phyloP scores from a whole-genome alignment of 2,329 filamentous ascomycete genomes.

The Colletotrichum noveboracense region DNA sequence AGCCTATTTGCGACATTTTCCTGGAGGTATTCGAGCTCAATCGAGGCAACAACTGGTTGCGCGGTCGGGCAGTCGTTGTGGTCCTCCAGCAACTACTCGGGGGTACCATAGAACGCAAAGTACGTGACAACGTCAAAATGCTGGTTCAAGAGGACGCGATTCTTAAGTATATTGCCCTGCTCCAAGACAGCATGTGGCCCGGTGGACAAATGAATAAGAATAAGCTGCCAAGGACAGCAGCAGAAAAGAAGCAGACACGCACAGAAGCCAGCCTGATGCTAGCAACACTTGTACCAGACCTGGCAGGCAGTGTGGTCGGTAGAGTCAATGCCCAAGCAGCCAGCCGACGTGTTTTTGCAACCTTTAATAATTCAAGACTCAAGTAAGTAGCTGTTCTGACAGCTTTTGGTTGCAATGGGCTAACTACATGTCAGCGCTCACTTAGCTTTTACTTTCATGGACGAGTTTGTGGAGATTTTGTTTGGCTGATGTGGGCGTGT shows the following conservation, averaged over 20 bases:
- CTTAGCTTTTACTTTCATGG: slow-evolving; percentile 72
- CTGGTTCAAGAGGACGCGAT: slow-evolving; percentile 81
- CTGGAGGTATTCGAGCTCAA: slow-evolving; percentile 95
- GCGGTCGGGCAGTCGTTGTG: slow-evolving; percentile 92
- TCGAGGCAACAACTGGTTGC: slow-evolving; percentile 94
- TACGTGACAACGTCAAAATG: slow-evolving; percentile 80
- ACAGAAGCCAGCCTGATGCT: slow-evolving; percentile 90
- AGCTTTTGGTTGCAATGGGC: slow-evolving; percentile 25
- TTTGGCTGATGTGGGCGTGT: slow-evolving; percentile 50
- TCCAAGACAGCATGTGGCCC: slow-evolving; percentile 86
- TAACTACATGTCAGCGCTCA: slow-evolving; percentile 56
- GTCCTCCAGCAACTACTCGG: slow-evolving; percentile 95
- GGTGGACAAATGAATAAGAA: slow-evolving; percentile 60
- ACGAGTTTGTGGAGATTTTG: slow-evolving; percentile 71
- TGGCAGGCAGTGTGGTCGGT: slow-evolving; percentile 92
- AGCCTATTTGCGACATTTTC: slow-evolving; percentile 97
- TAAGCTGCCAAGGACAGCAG: slow-evolving; percentile 62
- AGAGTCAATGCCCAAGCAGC: slow-evolving; percentile 90
- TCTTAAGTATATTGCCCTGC: slow-evolving; percentile 73
- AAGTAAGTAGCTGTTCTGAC: slow-evolving; percentile 66
- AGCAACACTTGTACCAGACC: slow-evolving; percentile 85
- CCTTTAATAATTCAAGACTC: slow-evolving; percentile 86
- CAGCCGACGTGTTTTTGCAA: slow-evolving; percentile 86
- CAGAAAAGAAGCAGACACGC: slow-evolving; percentile 80
- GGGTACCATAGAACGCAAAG: slow-evolving; percentile 94